Conservation (phyloP, 2,329 filamentous ascomycete genomes). For the Volutella citrinella region DNA sequence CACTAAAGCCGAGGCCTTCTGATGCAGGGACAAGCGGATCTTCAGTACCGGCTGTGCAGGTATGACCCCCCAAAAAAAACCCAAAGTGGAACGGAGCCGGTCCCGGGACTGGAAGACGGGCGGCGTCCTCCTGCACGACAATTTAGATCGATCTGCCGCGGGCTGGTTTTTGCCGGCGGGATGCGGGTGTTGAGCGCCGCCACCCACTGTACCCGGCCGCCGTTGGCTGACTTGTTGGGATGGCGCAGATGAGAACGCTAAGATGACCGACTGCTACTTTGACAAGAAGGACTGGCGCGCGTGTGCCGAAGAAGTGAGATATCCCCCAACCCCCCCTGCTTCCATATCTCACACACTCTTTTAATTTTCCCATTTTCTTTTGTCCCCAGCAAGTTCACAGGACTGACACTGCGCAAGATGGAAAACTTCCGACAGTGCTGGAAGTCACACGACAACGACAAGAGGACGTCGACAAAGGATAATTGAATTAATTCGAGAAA, state of each 20-base stretch:
- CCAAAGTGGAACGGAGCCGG: not conserved
- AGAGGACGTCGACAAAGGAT: constrained; percentile 76
- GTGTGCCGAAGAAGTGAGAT: constrained; percentile 83
- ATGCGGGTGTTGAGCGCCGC: too few species aligned
- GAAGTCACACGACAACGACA: constrained; percentile 84
- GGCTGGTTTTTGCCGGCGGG: too few species aligned
- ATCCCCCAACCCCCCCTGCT: not conserved
- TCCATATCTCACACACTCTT: not conserved
- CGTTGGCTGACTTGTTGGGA: too few species aligned
- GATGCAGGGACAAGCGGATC: constrained; percentile 87
- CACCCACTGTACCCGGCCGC: too few species aligned
- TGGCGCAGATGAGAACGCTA: constrained; percentile 89
- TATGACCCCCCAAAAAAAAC: constrained; percentile 37
- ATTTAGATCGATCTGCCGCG: too few species aligned
- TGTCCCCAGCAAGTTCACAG: not conserved
- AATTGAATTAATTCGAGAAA: constrained; percentile 28
- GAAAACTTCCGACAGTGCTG: constrained; percentile 85
- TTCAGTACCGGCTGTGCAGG: constrained; percentile 93
- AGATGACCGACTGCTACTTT: constrained; percentile 92
- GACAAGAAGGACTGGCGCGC: constrained; percentile 94
- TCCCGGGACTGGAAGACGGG: too few species aligned
- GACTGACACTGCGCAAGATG: constrained; percentile 59
- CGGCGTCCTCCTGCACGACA: too few species aligned
- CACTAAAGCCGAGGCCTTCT: constrained; percentile 23
- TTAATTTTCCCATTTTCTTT: not conserved